Evolutionary conservation across 306 rosid genomes (phyloP).

Genomic region (Quercus variabilis): DNA sequence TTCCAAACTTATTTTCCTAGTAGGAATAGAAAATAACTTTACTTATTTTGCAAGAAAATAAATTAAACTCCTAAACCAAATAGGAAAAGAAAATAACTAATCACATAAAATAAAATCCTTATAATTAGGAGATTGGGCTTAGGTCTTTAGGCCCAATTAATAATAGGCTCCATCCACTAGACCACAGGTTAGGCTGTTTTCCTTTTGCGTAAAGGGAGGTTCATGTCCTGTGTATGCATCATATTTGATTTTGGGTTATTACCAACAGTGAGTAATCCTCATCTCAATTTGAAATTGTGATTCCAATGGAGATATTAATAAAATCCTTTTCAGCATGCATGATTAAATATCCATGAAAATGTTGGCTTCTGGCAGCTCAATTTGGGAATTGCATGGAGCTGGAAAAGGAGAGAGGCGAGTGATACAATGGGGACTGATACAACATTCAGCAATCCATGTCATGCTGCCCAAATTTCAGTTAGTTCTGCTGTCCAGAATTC

Average conservation of each 20-base stretch:
- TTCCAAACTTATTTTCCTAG: too few species aligned
- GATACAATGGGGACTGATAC: not conserved
- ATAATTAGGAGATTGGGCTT: too few species aligned
- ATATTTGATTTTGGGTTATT: not conserved
- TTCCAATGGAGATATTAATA: not conserved
- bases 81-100: too few species aligned
- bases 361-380: slow-evolving; percentile 17
- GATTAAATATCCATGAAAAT: not conserved
- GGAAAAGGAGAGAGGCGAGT: slow-evolving; percentile 31
- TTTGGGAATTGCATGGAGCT: slow-evolving; percentile 36
- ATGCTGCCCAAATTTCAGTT: not conserved
- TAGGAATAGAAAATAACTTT: too few species aligned
- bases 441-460: not conserved
- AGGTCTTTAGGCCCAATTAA: too few species aligned
- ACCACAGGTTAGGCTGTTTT: too few species aligned
- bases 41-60: too few species aligned
- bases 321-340: not conserved
- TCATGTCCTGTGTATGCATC: too few species aligned
- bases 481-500: slow-evolving; percentile 18
- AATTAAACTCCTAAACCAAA: too few species aligned
- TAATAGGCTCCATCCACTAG: too few species aligned
- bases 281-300: not conserved
- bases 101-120: too few species aligned
- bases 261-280: not conserved
- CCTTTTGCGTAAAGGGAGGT: too few species aligned